Base-by-base conservation (phyloP, 2,329 filamentous ascomycete species). In the Chrysoporthe deuterocubensis region DNA sequence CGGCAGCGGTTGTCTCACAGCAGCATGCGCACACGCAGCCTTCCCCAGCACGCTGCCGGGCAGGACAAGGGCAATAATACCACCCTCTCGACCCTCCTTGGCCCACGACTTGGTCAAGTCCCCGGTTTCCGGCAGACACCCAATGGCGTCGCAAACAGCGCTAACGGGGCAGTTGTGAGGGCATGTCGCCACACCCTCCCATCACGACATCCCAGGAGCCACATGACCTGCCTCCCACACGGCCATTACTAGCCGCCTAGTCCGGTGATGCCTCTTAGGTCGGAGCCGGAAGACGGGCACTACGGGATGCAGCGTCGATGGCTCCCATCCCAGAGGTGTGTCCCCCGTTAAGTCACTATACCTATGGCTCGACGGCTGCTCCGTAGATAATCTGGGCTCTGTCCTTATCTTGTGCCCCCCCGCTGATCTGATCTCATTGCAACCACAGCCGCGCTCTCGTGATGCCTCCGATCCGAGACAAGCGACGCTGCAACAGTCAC, bases 211-310 rank as follows among this genome's bases (percentile, higher is more conserved):
- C 40, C 50, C 62, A 62, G 48, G 58, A 65, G 52, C 65, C 67
- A 67, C 68, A 59, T 69, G 68, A 69, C 65, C 40, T n/a, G 13
- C 56, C 50, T 62, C 67, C 67, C 67, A 64, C 67, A 63, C 67
- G 56, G 42, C 9, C 21, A 6, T 46, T 42, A 50, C 43, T 54
- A 26, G n/a, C 26, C n/a, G 44, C 62, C 46, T 50, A 56, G 59
- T 62, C 67, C 54, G 58, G 63, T 66, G 63, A 68, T 68, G 42
- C 48, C n/a, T 57, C 57, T 26, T 26, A 26, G 37, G 37, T 40
- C 37, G 46, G 46, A 18, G 46, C 14, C 14, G 14, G 13, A 50
- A 13, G 37, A 26, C 21, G 50, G 50, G 18, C 50, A 54, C 50
- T 21, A 54, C 18, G 50, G 3, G 50, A 26, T 54, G 3, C 21